Conservation (phyloP, 2,329 filamentous ascomycete genomes). For the Cyphellophora europaea region DNA sequence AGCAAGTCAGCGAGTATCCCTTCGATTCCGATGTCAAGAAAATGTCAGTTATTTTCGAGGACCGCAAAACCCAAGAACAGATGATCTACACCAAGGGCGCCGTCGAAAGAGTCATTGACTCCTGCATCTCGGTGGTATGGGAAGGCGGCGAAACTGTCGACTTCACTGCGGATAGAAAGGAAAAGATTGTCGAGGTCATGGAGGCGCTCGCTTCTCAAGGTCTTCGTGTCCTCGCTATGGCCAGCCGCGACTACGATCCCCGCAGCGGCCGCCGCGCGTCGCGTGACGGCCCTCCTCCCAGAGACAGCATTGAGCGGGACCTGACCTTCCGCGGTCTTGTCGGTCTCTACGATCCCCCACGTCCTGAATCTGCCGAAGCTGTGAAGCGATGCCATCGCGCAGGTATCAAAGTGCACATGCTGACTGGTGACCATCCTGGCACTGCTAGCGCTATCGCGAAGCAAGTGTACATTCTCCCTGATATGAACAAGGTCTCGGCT, state of each 20-base stretch:
- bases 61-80: conserved; percentile 15
- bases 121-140: conserved; percentile 45
- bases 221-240: conserved; percentile 60
- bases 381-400: conserved; percentile 59
- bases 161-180: conserved; percentile 44
- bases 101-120: conserved; percentile 58
- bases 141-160: conserved; percentile 32
- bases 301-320: conserved; percentile 54
- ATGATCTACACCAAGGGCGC: conserved; percentile 41
- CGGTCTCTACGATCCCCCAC: conserved; percentile 73
- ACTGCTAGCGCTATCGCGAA: conserved; percentile 67
- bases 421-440: conserved; percentile 66
- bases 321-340: conserved; percentile 65
- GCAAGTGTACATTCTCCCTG: conserved; percentile 66
- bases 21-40: conserved; percentile 69
- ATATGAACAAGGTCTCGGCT: conserved; percentile 49
- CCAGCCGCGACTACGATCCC: conserved; percentile 39
- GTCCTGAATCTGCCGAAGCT: conserved; percentile 61
- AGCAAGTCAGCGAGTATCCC: conserved; percentile 57
- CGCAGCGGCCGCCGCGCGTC: conserved; percentile 23
- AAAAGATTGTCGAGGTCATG: conserved; percentile 58
- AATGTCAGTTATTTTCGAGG: conserved; percentile 60
- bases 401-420: conserved; percentile 67
- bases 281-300: conserved; percentile 23
- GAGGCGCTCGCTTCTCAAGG: conserved; percentile 57